Conservation (phyloP, 495 filamentous ascomycete genomes). For the Aspergillus ellipticus region DNA sequence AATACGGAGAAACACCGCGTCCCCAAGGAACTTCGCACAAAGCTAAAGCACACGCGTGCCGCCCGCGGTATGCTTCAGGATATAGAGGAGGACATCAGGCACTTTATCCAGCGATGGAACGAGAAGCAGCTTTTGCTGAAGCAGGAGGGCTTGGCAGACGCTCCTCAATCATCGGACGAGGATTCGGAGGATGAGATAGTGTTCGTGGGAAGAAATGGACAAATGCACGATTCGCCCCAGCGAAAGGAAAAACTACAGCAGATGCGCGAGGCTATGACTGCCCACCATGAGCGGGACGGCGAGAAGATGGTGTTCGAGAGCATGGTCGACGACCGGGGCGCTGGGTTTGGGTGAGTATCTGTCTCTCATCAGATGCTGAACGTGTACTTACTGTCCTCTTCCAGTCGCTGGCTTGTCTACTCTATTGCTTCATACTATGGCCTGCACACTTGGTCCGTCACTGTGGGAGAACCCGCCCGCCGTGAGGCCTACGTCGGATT, state of each 20-base stretch:
- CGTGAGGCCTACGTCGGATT: constrained; percentile 90
- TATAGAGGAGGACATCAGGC: constrained; percentile 59
- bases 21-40: constrained; percentile 51
- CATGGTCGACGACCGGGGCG: constrained; percentile 65
- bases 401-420: constrained; percentile 89
- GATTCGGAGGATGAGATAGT: constrained; percentile 86
- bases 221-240: constrained; percentile 60
- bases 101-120: constrained; percentile 60
- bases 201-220: constrained; percentile 77
- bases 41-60: constrained; percentile 66
- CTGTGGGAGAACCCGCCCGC: constrained; percentile 67
- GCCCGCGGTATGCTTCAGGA: constrained; percentile 63
- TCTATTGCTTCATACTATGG: constrained; percentile 91
- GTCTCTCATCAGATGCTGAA: neutral
- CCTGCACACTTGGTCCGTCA: constrained; percentile 77
- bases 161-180: constrained; percentile 49
- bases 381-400: constrained; percentile 9
- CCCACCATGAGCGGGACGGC: constrained; percentile 46
- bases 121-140: constrained; percentile 36
- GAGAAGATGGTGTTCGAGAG: constrained; percentile 79
- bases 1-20: constrained; percentile 40
- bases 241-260: constrained; percentile 29
- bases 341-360: constrained; percentile 72
- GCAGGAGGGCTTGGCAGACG: constrained; percentile 48
- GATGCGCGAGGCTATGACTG: constrained; percentile 40